Evolutionary conservation across 1,139 yeast genomes (phyloP).

Genomic region (Wickerhamomyces sp.): DNA sequence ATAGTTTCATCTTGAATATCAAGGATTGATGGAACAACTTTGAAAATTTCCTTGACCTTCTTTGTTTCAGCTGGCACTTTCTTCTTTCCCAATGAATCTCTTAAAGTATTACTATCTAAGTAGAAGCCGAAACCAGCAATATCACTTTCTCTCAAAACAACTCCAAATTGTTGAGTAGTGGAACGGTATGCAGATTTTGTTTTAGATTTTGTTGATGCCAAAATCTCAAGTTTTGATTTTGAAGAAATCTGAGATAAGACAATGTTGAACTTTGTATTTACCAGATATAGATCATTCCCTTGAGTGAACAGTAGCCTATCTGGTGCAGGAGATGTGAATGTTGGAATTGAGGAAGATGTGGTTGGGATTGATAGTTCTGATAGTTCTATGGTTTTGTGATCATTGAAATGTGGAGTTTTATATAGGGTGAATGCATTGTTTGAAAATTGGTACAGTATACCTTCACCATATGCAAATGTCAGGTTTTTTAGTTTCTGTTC

Average conservation of each 20-base stretch:
- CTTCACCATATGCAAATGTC: slow-evolving; percentile 15
- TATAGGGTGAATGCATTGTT: slow-evolving; percentile 10
- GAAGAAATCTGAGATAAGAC: slow-evolving; percentile 30
- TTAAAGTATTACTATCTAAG: slow-evolving; percentile 65
- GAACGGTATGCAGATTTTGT: slow-evolving; percentile 1
- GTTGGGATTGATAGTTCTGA: slow-evolving; percentile 15
- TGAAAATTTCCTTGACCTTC: slow-evolving; percentile 18
- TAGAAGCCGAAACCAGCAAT: slow-evolving; percentile 39
- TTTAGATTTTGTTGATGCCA: slow-evolving; percentile 7
- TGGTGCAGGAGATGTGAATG: slow-evolving; percentile 27
- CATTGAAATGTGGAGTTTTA: slow-evolving; percentile 28
- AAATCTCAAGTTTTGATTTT: slow-evolving; percentile 13
- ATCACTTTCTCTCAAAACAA: slow-evolving; percentile 18
- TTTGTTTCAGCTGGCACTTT: slow-evolving; percentile 28
- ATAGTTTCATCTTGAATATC: slow-evolving; percentile 20
- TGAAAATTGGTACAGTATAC: slow-evolving; percentile 18
- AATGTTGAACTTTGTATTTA: slow-evolving; percentile 40
- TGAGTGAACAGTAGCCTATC: slow-evolving; percentile 35
- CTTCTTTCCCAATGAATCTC: slow-evolving; percentile 71
- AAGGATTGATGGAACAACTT: slow-evolving; percentile 20
- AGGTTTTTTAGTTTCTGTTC: slow-evolving; percentile 3
- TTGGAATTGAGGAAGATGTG: slow-evolving; percentile 2
- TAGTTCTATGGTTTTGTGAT: slow-evolving; percentile 21
- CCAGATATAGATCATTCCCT: slow-evolving; percentile 28
- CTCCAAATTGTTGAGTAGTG: slow-evolving; percentile 12